Evolutionary conservation across 352 stramenopile genomes (phyloP).

Genomic region (Aphanomyces astaci): DNA sequence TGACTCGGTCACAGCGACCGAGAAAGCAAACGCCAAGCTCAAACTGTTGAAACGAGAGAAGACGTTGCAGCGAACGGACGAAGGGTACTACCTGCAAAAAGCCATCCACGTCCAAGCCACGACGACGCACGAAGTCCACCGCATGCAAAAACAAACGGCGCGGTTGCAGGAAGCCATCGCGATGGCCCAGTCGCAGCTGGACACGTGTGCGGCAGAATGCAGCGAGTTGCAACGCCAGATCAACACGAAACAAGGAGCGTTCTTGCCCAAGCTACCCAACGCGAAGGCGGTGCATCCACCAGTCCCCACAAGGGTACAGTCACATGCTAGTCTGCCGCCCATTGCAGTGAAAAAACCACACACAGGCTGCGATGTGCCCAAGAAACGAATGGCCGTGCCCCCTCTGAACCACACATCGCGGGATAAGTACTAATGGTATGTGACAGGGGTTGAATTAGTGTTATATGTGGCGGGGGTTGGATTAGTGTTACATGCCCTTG

Average conservation of each 20-base stretch:
- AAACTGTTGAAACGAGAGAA: slow-evolving; percentile 9
- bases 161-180: background rate
- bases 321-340: background rate
- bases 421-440: background rate
- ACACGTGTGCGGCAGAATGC: background rate
- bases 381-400: background rate
- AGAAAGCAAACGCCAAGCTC: background rate
- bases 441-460: background rate
- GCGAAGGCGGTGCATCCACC: background rate
- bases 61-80: slow-evolving; percentile 1
- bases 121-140: slow-evolving; percentile 12
- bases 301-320: background rate
- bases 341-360: slow-evolving; percentile 1
- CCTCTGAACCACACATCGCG: background rate
- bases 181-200: background rate
- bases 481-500: background rate
- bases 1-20: background rate
- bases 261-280: slow-evolving; percentile 10
- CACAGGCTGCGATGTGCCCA: background rate
- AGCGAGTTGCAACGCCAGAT: background rate
- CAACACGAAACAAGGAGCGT: background rate
- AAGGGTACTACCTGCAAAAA: slow-evolving; percentile 14
- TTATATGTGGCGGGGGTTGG: too few species aligned
- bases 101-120: background rate
- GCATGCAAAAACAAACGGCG: slow-evolving; percentile 3